Evolutionary conservation across 2,329 filamentous ascomycete genomes (phyloP).

Genomic region (Neofusicoccum ribis): DNA sequence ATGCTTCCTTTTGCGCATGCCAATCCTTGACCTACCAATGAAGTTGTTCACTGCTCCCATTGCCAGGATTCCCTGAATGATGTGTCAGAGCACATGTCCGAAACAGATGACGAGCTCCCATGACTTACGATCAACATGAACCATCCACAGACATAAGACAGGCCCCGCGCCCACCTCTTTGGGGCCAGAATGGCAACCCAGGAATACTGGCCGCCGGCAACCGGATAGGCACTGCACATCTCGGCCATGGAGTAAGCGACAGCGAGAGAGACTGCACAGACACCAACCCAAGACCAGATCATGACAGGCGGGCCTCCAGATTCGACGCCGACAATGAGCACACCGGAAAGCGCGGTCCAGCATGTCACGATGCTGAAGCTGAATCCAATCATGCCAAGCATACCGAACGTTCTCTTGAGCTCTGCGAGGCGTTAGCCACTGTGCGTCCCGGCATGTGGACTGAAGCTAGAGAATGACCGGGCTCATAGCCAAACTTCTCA

Average conservation of each 20-base stretch:
- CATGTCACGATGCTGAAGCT: constrained; percentile 60
- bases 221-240: constrained; percentile 56
- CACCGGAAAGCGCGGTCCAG: constrained; percentile 59
- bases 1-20: not conserved
- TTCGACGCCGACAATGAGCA: constrained; percentile 57
- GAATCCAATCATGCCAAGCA: constrained; percentile 61
- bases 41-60: constrained; percentile 59
- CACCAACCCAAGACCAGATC: constrained; percentile 58
- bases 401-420: constrained; percentile 57
- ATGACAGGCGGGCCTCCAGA: constrained; percentile 60
- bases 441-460: not conserved
- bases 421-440: constrained; percentile 37
- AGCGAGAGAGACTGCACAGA: constrained; percentile 52
- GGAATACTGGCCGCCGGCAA: constrained; percentile 59
- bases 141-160: constrained; percentile 44
- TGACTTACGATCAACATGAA: constrained; percentile 32
- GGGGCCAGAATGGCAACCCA: constrained; percentile 61
- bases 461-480: constrained; percentile 27
- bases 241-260: constrained; percentile 62
- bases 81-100: not conserved
- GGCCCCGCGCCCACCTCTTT: constrained; percentile 35
- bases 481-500: constrained; percentile 43
- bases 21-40: constrained; percentile 32
- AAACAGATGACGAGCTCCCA: not conserved
- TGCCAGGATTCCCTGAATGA: constrained; percentile 40